Evolutionary conservation across 768 basidiomycete species (phyloP).

Genomic region (Lactarius deliciosus): DNA sequence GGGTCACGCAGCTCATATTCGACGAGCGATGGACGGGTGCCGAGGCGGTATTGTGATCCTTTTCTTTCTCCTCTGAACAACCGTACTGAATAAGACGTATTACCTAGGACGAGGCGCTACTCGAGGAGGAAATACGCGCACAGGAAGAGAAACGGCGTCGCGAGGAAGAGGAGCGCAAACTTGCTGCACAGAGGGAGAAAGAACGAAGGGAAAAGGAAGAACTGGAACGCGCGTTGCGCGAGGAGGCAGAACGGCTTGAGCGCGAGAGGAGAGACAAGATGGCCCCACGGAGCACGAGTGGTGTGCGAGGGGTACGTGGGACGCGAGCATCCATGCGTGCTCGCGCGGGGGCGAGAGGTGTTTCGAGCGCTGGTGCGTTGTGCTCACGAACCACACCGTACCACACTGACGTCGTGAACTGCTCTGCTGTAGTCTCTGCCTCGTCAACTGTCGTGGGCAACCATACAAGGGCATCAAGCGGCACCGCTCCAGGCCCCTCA

Average conservation of each 20-base stretch:
- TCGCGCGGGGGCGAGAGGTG: slow-evolving; percentile 28
- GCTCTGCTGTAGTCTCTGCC: neutral
- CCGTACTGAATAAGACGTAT: neutral
- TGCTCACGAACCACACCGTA: neutral
- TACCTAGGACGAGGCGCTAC: slow-evolving; percentile 55
- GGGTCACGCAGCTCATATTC: slow-evolving; percentile 64
- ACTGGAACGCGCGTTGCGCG: slow-evolving; percentile 44
- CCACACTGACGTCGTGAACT: neutral
- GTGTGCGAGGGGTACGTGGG: slow-evolving; percentile 69
- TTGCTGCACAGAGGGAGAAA: slow-evolving; percentile 39
- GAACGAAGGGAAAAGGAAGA: slow-evolving; percentile 55
- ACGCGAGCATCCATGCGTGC: slow-evolving; percentile 65
- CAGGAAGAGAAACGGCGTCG: slow-evolving; percentile 41
- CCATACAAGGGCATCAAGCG: slow-evolving; percentile 16
- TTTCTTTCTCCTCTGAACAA: neutral
- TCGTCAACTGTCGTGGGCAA: slow-evolving; percentile 4
- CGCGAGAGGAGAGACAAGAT: slow-evolving; percentile 46
- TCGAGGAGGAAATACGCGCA: slow-evolving; percentile 47
- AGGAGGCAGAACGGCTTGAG: slow-evolving; percentile 44
- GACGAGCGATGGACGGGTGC: slow-evolving; percentile 78
- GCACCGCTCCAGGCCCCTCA: slow-evolving; percentile 7
- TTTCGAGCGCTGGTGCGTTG: slow-evolving; percentile 20
- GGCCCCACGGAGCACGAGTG: slow-evolving; percentile 42
- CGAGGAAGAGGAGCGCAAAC: slow-evolving; percentile 39
- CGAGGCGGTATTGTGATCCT: slow-evolving; percentile 51